Percentiles rank a stretch among this genome's conserved stretches.
phyloP scores from a whole-genome alignment of 2,329 filamentous ascomycete genomes.

The Chalaropsis ovoidea region DNA sequence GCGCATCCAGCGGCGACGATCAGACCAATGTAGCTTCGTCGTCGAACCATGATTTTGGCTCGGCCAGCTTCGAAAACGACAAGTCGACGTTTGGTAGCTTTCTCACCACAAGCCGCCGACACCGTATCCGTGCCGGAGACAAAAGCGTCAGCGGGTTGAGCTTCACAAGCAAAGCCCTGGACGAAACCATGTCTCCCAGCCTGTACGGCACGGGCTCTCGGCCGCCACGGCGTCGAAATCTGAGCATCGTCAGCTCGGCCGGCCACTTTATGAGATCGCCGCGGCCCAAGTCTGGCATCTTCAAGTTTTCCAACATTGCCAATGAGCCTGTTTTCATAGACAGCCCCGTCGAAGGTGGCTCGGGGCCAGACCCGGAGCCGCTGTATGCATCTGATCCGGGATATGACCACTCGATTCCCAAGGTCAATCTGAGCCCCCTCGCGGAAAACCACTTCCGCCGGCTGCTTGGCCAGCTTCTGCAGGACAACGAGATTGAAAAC shows the following conservation, averaged over 20 bases:
- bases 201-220: constrained; percentile 16
- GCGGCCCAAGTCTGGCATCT: constrained; percentile 48
- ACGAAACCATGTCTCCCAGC: constrained; percentile 46
- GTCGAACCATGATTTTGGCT: constrained; percentile 28
- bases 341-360: constrained; percentile 16
- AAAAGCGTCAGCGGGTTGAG: constrained; percentile 64
- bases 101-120: constrained; percentile 61
- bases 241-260: constrained; percentile 70
- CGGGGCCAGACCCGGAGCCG: constrained; percentile 17
- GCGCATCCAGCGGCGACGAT: constrained; percentile 75
- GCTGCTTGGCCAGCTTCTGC: constrained; percentile 70
- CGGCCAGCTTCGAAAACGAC: constrained; percentile 54
- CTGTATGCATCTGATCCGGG: constrained; percentile 35
- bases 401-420: constrained; percentile 49
- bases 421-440: constrained; percentile 75
- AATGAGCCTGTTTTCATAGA: constrained; percentile 36
- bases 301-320: constrained; percentile 46
- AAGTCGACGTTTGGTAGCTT: constrained; percentile 67
- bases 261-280: constrained; percentile 62
- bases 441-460: constrained; percentile 82
- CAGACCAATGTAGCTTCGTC: constrained; percentile 77
- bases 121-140: constrained; percentile 61
- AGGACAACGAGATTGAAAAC: constrained; percentile 64
- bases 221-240: constrained; percentile 56
- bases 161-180: constrained; percentile 57